phyloP scores from a whole-genome alignment of 2,329 filamentous ascomycete species.

The Xylaria sp. region DNA sequence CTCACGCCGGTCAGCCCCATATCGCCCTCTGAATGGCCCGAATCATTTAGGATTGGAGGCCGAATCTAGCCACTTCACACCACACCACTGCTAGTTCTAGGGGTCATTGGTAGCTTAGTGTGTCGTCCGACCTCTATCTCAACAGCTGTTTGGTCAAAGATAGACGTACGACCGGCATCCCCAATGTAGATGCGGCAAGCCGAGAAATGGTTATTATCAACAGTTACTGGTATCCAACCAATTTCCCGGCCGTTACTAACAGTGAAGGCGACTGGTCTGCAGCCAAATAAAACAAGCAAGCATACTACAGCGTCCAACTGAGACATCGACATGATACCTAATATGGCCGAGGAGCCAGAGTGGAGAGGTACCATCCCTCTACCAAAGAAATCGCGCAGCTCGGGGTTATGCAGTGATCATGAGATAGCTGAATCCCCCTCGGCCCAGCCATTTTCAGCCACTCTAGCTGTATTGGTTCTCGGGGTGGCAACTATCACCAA shows the following conservation, averaged over 20 bases:
- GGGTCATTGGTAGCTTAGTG: constrained; percentile 3
- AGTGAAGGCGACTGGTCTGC: background rate
- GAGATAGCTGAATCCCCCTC: background rate
- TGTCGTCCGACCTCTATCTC: background rate
- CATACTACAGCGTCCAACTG: background rate
- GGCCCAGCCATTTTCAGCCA: background rate
- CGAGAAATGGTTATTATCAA: background rate
- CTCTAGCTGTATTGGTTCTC: background rate
- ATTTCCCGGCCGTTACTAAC: background rate
- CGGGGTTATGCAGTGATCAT: background rate
- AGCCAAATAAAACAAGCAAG: constrained; percentile 11
- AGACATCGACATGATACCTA: background rate
- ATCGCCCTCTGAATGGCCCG: constrained; percentile 14
- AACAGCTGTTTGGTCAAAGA: constrained; percentile 15
- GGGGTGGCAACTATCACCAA: background rate
- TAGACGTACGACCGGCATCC: constrained; percentile 5
- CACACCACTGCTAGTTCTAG: constrained; percentile 2
- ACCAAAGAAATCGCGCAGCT: constrained; percentile 16
- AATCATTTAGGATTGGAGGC: constrained; percentile 5
- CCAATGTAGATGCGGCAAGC: constrained; percentile 4
- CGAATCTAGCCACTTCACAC: constrained; percentile 18
- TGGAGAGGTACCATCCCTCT: background rate
- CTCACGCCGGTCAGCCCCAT: constrained; percentile 13
- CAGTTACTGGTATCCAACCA: background rate
- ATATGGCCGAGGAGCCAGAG: background rate